phyloP scores from a whole-genome alignment of 2,329 filamentous ascomycete genomes.

The Zasmidium angulare region DNA sequence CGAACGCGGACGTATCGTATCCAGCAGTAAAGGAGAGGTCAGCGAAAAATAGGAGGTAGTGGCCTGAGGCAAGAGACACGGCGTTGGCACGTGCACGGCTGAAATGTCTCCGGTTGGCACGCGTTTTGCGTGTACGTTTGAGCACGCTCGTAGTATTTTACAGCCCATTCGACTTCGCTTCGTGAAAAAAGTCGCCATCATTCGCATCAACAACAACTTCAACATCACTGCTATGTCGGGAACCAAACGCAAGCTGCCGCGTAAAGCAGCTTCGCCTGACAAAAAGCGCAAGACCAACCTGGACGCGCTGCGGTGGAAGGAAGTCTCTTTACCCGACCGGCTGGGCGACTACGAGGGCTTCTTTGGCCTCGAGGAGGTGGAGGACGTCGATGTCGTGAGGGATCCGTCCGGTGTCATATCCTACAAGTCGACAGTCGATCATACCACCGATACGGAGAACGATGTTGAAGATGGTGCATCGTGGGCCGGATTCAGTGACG shows the following conservation, averaged over 20 bases:
- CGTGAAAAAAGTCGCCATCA: neutral
- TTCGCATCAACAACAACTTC: neutral
- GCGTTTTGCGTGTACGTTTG: too few relatives aligned
- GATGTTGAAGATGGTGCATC: slow-evolving; percentile 47
- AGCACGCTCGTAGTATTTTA: too few relatives aligned
- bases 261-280: slow-evolving; percentile 33
- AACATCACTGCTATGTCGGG: slow-evolving; percentile 6
- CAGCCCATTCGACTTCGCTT: too few relatives aligned
- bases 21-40: too few relatives aligned
- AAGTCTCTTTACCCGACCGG: slow-evolving; percentile 69
- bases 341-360: slow-evolving; percentile 92
- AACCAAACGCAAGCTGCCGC: slow-evolving; percentile 39
- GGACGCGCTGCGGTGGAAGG: slow-evolving; percentile 57
- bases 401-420: slow-evolving; percentile 52
- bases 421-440: slow-evolving; percentile 29
- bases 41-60: too few relatives aligned
- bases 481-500: slow-evolving; percentile 62
- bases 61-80: too few relatives aligned
- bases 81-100: too few relatives aligned
- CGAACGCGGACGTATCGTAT: too few relatives aligned
- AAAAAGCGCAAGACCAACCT: slow-evolving; percentile 22
- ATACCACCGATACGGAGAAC: slow-evolving; percentile 35
- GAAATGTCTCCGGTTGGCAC: too few relatives aligned
- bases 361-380: slow-evolving; percentile 86
- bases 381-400: slow-evolving; percentile 81